Evolutionary conservation across 1,284 basidiomycete genomes (phyloP), one percentile per base, ranked within the genome.

Genomic region (Fomes fomentarius): DNA sequence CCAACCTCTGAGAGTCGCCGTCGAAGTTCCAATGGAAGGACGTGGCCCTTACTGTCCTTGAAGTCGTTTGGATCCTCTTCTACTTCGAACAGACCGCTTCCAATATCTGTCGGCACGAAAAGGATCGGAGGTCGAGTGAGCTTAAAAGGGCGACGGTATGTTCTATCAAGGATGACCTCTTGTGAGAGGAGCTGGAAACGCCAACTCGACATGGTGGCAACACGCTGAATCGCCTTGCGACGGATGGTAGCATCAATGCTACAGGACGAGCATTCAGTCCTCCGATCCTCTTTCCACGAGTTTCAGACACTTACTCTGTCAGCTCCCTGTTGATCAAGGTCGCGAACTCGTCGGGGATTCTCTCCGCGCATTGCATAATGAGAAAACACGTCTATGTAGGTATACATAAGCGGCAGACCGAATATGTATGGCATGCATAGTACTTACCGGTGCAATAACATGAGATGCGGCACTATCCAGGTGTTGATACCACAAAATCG

Each of bases 301-400:
- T 17, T 35, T 2, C 15, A 5, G 24, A 9, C n/a, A 45, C 73
- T 39, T 58, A 86, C 87, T 80, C 83, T 34, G 72, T 74, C 21
- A 88, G 61, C 56, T 87, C 84, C 40, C 76, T 69, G 59, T 82
- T 77, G n/a, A 89, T 78, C 19, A 76, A 57, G 1, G 73, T 69
- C 10, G 78, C 55, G 35, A 85, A 71, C 17, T 81, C 76, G 24
- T 71, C 54, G 0, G 81, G 73, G 0, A 70, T 72, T 67, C 81
- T 88, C 67, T 91, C 88, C 0, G 85, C 85, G 60, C 81, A 83
- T 69, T 87, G 85, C 85, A 89, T 89, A 31, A 84, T 60, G 25
- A 90, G 69, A 63, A 87, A 89, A 55, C 80, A 84, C 9, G 82
- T 76, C 87, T 90, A 54, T 26, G 12, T 39, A 1, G 48, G 25